phyloP scores from a whole-genome alignment of 805 yeast genomes.

The Yueomyces sp. region DNA sequence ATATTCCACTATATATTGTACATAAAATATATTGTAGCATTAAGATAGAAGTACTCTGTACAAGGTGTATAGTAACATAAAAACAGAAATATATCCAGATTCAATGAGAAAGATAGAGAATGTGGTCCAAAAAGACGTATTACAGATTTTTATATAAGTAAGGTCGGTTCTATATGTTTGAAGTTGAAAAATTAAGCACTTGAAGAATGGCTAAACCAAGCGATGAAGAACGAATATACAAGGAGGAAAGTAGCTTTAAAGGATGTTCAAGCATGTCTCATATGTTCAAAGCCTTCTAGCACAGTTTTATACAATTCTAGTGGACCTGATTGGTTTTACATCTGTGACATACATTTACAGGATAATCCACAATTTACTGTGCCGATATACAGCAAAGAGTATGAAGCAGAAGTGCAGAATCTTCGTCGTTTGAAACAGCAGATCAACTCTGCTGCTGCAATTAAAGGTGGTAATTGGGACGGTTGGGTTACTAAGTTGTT shows the following conservation, averaged over 20 bases:
- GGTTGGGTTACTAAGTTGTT: conserved; percentile 21
- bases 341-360: conserved; percentile 23
- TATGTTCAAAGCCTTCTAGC: conserved; percentile 17
- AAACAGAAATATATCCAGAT: no score
- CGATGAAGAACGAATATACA: conserved; percentile 18
- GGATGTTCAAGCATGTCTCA: conserved; percentile 18
- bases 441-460: conserved; percentile 3
- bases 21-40: no score
- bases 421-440: conserved; percentile 10
- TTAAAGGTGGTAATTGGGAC: conserved; percentile 17
- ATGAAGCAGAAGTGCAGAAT: conserved; percentile 6
- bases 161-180: no score
- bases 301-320: conserved; percentile 14
- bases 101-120: no score
- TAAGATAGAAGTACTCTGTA: no score
- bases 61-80: no score
- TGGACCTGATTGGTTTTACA: conserved; percentile 22
- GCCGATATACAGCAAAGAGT: conserved; percentile 16
- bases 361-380: conserved; percentile 21
- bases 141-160: no score
- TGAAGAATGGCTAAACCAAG: no score
- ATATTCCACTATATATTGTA: no score
- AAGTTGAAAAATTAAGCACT: no score
- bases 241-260: conserved; percentile 17
- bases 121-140: no score